Percentiles rank a stretch among this genome's conserved stretches.
Evolutionary conservation across 106 monocot species (phyloP).

Genomic region (Acorus gramineus): DNA sequence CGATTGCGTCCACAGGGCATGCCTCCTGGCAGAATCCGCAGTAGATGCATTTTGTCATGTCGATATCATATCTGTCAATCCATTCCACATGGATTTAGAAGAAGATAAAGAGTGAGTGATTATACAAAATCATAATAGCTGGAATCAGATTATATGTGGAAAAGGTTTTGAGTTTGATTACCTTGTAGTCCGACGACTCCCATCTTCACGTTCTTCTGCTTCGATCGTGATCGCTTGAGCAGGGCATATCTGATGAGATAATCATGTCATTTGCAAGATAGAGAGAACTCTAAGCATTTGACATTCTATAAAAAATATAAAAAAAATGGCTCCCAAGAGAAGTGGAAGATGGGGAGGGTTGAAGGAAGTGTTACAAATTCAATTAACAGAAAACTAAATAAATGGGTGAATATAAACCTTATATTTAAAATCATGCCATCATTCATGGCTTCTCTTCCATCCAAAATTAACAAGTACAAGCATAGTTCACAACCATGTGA

Average conservation of each 20-base stretch:
- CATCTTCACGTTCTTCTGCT: constrained; percentile 96
- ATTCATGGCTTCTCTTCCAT: too few species aligned
- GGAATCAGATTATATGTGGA: background rate
- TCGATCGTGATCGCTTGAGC: constrained; percentile 98
- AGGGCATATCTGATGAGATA: constrained; percentile 65
- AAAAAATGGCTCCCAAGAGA: background rate
- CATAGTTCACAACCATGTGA: too few species aligned
- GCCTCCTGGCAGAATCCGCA: constrained; percentile 98
- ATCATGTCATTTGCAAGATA: background rate
- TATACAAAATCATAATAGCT: too few species aligned
- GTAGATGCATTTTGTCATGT: constrained; percentile 98
- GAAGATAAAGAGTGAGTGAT: background rate
- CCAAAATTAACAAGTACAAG: too few species aligned
- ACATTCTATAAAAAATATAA: background rate
- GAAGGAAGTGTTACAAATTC: too few species aligned
- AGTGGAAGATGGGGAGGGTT: too few species aligned
- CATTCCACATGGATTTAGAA: background rate
- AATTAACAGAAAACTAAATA: too few species aligned
- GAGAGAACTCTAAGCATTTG: background rate
- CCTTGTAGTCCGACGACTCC: constrained; percentile 95
- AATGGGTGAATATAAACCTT: too few species aligned
- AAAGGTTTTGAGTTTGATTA: constrained; percentile 3
- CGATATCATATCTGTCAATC: constrained; percentile 76
- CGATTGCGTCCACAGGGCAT: constrained; percentile 92
- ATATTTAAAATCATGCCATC: too few species aligned